phyloP scores from a whole-genome alignment of 2,329 filamentous ascomycete genomes.

The Didymella sp. region DNA sequence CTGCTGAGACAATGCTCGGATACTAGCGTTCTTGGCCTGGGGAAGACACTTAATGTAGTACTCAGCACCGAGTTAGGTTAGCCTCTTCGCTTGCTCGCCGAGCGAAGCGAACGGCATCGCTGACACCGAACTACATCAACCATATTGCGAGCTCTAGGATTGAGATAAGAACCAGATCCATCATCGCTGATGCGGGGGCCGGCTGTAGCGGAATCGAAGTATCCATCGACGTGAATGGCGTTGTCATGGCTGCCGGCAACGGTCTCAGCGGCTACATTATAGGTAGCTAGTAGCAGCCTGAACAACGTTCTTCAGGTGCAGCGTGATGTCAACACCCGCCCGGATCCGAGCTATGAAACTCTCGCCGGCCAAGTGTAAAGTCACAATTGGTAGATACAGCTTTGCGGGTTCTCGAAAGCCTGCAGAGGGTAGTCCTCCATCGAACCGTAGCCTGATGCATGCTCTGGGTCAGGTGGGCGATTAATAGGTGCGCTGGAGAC shows the following conservation, averaged over 20 bases:
- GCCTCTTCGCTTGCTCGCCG: conserved; percentile 72
- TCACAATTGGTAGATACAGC: conserved; percentile 70
- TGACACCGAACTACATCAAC: conserved; percentile 74
- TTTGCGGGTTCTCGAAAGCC: conserved; percentile 63
- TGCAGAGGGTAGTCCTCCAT: conserved; percentile 51
- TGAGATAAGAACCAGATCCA: conserved; percentile 69
- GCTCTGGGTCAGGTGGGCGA: neutral
- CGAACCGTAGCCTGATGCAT: neutral
- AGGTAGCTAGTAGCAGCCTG: conserved; percentile 35
- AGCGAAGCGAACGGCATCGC: conserved; percentile 69
- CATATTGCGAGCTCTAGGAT: conserved; percentile 66
- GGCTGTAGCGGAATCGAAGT: conserved; percentile 66
- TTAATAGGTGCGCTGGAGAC: neutral
- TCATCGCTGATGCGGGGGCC: conserved; percentile 81
- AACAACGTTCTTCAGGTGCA: conserved; percentile 37
- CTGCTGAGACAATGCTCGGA: conserved; percentile 58
- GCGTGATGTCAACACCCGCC: conserved; percentile 40
- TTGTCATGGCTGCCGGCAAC: conserved; percentile 65
- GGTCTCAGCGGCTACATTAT: conserved; percentile 68
- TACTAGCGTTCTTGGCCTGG: conserved; percentile 62
- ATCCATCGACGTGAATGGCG: conserved; percentile 63
- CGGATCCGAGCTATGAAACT: conserved; percentile 62
- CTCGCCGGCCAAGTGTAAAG: conserved; percentile 66
- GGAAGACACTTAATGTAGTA: conserved; percentile 62
- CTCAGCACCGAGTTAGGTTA: conserved; percentile 65